A percentile compares a stretch with the other conserved stretches of the same genome.
Evolutionary conservation across 2,329 filamentous ascomycete genomes (phyloP).

Genomic region (Ceratocystis lukuohia): DNA sequence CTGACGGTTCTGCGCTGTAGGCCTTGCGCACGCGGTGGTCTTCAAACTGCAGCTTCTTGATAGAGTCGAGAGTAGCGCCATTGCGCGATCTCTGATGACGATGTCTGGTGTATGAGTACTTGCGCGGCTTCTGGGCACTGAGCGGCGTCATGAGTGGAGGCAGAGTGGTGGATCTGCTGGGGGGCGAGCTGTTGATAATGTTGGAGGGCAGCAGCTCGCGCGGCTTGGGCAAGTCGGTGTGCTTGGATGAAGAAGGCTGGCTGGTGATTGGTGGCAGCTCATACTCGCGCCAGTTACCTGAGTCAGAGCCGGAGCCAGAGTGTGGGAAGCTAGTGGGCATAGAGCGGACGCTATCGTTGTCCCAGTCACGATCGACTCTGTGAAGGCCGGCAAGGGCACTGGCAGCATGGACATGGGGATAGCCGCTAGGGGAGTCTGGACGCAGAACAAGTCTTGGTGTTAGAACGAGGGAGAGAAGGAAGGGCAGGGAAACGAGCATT

Average conservation of each 20-base stretch:
- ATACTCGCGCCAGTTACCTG: constrained; percentile 9
- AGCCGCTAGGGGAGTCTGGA: constrained; percentile 12
- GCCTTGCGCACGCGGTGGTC: constrained; percentile 63
- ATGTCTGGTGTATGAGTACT: constrained; percentile 74
- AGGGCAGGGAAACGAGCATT: constrained; percentile 12
- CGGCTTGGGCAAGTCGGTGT: constrained; percentile 31
- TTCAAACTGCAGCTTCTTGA: constrained; percentile 28
- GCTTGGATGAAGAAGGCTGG: constrained; percentile 4
- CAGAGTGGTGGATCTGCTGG: constrained; percentile 74
- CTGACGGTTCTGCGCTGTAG: constrained; percentile 67
- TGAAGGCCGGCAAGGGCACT: constrained; percentile 12
- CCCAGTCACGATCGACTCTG: constrained; percentile 13
- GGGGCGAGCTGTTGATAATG: constrained; percentile 67
- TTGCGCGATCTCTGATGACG: constrained; percentile 52
- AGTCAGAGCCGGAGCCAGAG: constrained; percentile 4
- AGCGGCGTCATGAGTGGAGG: constrained; percentile 67
- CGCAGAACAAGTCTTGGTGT: constrained; percentile 19
- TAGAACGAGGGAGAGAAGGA: constrained; percentile 19
- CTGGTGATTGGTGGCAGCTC: constrained; percentile 15
- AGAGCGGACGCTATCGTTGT: constrained; percentile 10
- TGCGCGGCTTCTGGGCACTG: constrained; percentile 60
- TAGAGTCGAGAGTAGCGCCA: constrained; percentile 3
- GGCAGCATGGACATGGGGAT: constrained; percentile 14
- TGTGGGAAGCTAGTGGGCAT: constrained; percentile 12
- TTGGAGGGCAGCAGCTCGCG: constrained; percentile 65